Evolutionary conservation across 2,329 filamentous ascomycete species (phyloP).

Genomic region (Curvularia sp.): DNA sequence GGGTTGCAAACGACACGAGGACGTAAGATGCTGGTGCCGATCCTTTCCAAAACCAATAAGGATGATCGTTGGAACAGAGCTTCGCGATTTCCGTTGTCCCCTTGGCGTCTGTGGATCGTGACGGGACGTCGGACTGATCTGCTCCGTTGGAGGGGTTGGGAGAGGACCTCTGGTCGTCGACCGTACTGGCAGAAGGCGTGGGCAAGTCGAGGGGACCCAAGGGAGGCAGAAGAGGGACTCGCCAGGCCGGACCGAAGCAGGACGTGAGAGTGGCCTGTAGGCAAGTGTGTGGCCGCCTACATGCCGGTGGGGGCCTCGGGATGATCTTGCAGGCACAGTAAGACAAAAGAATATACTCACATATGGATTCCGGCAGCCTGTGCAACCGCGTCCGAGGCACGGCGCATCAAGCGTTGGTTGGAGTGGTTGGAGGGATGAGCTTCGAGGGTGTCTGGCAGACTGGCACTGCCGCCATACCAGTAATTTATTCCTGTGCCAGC

Average conservation of each 20-base stretch:
- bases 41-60: slow-evolving; percentile 24
- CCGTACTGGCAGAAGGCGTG: background rate
- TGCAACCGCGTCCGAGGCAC: slow-evolving; percentile 44
- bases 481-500: slow-evolving; percentile 36
- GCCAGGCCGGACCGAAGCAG: slow-evolving; percentile 6
- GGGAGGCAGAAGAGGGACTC: background rate
- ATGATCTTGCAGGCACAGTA: background rate
- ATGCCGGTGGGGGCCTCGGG: slow-evolving; percentile 4
- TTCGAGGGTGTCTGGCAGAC: slow-evolving; percentile 40
- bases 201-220: background rate
- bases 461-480: slow-evolving; percentile 45
- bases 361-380: slow-evolving; percentile 38
- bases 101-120: slow-evolving; percentile 29
- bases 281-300: slow-evolving; percentile 4
- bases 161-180: background rate
- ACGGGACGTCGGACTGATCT: slow-evolving; percentile 5
- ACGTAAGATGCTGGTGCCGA: slow-evolving; percentile 23
- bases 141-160: background rate
- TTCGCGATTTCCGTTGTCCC: slow-evolving; percentile 27
- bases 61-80: slow-evolving; percentile 12
- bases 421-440: slow-evolving; percentile 32
- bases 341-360: slow-evolving; percentile 28
- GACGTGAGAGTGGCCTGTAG: slow-evolving; percentile 1
- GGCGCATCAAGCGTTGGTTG: slow-evolving; percentile 41
- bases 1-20: slow-evolving; percentile 8